Conservation (phyloP, 371 early-diverging fungal genomes). For the Mortierella sp. region DNA sequence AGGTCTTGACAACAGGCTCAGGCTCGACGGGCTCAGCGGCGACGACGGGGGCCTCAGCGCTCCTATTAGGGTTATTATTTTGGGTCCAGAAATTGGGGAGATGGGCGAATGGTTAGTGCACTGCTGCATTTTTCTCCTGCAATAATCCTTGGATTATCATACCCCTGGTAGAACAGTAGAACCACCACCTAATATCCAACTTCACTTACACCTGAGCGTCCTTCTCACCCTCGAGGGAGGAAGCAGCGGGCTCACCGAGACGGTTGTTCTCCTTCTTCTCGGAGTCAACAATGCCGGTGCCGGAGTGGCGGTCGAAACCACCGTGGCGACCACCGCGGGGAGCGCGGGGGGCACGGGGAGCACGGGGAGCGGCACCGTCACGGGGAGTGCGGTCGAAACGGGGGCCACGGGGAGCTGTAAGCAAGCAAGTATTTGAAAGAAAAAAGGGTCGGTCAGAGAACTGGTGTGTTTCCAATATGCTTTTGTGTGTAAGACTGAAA, state of each 20-base stretch:
- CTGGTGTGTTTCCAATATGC: background rate
- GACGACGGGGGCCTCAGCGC: conserved; percentile 44
- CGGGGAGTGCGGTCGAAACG: conserved; percentile 43
- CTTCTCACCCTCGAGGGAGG: conserved; percentile 61
- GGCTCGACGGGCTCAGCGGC: conserved; percentile 68
- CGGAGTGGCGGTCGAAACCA: conserved; percentile 85
- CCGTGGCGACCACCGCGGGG: conserved; percentile 67
- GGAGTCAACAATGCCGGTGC: conserved; percentile 78
- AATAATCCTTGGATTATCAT: background rate
- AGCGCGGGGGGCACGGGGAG: conserved; percentile 58
- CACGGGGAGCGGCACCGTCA: conserved; percentile 38
- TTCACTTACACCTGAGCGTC: conserved; percentile 50
- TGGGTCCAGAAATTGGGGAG: background rate
- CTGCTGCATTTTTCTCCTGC: background rate
- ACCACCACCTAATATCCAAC: background rate
- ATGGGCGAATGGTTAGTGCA: background rate
- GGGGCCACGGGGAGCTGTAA: conserved; percentile 41
- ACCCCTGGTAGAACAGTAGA: background rate
- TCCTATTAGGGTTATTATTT: background rate
- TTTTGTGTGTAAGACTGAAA: background rate
- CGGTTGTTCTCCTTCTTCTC: conserved; percentile 90
- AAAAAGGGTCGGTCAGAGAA: background rate
- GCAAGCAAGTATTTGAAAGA: background rate
- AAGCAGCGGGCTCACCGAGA: conserved; percentile 78
- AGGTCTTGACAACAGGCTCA: conserved; percentile 81